Conservation (phyloP, 805 yeast genomes). For the Yarrowia yakushimensis region DNA sequence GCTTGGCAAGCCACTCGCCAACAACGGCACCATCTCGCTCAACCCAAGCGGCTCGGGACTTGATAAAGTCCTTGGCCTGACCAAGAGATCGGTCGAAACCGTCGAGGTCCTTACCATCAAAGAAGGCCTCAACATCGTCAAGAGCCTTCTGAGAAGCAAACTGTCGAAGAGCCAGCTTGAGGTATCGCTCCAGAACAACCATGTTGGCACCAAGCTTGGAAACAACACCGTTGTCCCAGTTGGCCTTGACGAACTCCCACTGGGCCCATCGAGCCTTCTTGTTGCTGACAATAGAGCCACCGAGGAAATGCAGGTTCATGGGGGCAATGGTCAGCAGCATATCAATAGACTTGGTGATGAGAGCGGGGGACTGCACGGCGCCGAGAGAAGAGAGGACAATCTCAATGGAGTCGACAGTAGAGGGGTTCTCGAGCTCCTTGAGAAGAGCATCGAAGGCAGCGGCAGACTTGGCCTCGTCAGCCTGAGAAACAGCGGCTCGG, state of each 20-base stretch:
- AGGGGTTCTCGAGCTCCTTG: slow-evolving; percentile 49
- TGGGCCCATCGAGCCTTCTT: slow-evolving; percentile 43
- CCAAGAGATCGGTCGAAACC: slow-evolving; percentile 57
- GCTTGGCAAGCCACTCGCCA: slow-evolving; percentile 32
- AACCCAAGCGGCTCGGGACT: slow-evolving; percentile 51
- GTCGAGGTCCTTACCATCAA: slow-evolving; percentile 45
- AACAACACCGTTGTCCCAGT: slow-evolving; percentile 46
- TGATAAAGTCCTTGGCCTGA: slow-evolving; percentile 56
- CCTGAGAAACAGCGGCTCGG: slow-evolving; percentile 42
- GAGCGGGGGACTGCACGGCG: slow-evolving; percentile 40
- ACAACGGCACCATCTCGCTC: slow-evolving; percentile 44
- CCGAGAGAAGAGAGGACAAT: slow-evolving; percentile 57
- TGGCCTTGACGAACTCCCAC: slow-evolving; percentile 50
- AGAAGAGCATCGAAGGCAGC: slow-evolving; percentile 43
- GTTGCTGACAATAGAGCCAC: slow-evolving; percentile 48
- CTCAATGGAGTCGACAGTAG: slow-evolving; percentile 56
- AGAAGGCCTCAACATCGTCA: slow-evolving; percentile 44
- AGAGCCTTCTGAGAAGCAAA: slow-evolving; percentile 41
- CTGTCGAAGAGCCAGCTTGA: slow-evolving; percentile 39
- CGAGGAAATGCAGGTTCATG: slow-evolving; percentile 59
- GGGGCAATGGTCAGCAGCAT: slow-evolving; percentile 44
- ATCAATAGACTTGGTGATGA: slow-evolving; percentile 42
- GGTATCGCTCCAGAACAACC: slow-evolving; percentile 50
- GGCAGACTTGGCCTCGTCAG: slow-evolving; percentile 38
- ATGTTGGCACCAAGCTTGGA: slow-evolving; percentile 47